Base-by-base conservation (phyloP, 768 basidiomycete genomes). In the Grammothele lineata region DNA sequence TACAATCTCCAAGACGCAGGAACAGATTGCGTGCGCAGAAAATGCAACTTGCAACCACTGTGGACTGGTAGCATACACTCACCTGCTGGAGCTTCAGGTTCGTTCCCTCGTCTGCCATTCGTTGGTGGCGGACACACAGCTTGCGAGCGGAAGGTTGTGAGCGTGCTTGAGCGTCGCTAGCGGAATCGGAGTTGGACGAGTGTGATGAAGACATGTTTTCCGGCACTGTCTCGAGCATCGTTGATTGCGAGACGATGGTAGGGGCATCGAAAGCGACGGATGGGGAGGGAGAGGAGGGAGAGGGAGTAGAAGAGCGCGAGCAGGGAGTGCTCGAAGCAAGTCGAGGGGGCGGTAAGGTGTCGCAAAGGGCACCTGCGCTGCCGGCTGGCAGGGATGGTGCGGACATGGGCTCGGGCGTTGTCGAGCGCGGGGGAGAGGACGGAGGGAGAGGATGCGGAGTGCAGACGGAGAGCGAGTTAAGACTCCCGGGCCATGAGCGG, bases 41-140 rank as follows among this genome's bases (percentile, higher is more conserved):
- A 23, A 27, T 7, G 30, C 5, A 37, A 43, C 47, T 39, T 48
- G 21, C 27, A 30, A 30, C 27, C 8, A 30, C 8, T 30, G 27
- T 7, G 27, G 27, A 30, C n/a, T n/a, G n/a, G n/a, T n/a, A n/a
- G n/a, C n/a, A n/a, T n/a, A 30, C 24, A 67, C 80, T 58, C 51
- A 91, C 94, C 73, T 86, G 82, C 66, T 97, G 95, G 6, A 98
- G 75, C 70, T 86, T 92, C 50, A 90, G 70, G 64, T 89, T 96
- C 19, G 88, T 93, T 12, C 91, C 91, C 67, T 95, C 83, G 70
- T 98, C 92, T 5, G 95, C 95, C 84, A 95, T 98, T 38, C 94
- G 78, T 70, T 94, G 90, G 67, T 98, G 95, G 25, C 94, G 70
- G 5, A 93, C 83, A 62, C 94, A 97, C 15, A 96, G 76, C 69